Conservation (phyloP, 2,329 filamentous ascomycete genomes). For the Tolypocladium cylindrosporum region DNA sequence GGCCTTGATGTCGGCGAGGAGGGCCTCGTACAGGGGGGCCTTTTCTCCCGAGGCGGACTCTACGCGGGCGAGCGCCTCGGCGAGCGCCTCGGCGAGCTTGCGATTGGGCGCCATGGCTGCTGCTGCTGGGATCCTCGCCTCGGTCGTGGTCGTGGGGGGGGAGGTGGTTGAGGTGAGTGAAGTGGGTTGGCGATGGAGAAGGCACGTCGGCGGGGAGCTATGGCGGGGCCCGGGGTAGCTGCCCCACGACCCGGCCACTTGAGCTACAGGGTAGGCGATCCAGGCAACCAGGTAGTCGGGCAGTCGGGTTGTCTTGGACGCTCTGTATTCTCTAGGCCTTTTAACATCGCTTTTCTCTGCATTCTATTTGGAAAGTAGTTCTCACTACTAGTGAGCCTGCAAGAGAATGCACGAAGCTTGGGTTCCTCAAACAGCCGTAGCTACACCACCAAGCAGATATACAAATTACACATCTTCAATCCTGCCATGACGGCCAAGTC, state of each 20-base stretch:
- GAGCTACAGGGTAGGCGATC: neutral
- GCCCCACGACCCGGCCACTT: neutral
- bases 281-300: too few relatives aligned
- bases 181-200: neutral
- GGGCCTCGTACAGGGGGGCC: constrained; percentile 32
- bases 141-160: neutral
- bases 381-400: too few relatives aligned
- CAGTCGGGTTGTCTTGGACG: too few relatives aligned
- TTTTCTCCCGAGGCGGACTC: constrained; percentile 29
- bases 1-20: constrained; percentile 32
- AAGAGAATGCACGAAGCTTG: too few relatives aligned
- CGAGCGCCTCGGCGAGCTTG: constrained; percentile 33
- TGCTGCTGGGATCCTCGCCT: neutral
- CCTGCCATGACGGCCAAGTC: too few relatives aligned
- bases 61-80: constrained; percentile 32
- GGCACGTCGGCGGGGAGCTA: neutral
- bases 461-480: too few relatives aligned
- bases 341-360: too few relatives aligned
- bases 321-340: too few relatives aligned
- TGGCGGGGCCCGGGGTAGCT: neutral
- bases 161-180: neutral
- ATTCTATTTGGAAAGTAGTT: too few relatives aligned
- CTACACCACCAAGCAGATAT: too few relatives aligned
- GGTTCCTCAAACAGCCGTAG: too few relatives aligned
- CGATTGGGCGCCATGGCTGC: constrained; percentile 25